A percentile compares a stretch with the other conserved stretches of the same genome.
Conservation (phyloP, 2,329 filamentous ascomycete genomes). For the Cladobotryum protrusum region DNA sequence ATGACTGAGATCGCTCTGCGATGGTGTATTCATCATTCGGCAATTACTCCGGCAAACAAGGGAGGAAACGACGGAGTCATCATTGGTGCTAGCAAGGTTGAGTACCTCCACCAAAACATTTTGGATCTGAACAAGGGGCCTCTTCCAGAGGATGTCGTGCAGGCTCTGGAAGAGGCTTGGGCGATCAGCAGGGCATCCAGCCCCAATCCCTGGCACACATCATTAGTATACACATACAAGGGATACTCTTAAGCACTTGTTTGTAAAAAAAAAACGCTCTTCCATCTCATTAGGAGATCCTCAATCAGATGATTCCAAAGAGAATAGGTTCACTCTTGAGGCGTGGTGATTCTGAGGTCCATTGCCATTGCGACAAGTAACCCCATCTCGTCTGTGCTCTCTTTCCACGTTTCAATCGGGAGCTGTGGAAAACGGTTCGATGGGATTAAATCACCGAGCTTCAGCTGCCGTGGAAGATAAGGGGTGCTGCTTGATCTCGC, state of each 20-base stretch:
- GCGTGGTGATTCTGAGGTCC: neutral
- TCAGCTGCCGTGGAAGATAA: too few relatives aligned
- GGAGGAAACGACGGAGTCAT: slow-evolving; percentile 42
- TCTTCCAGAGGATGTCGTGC: slow-evolving; percentile 63
- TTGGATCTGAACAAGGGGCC: slow-evolving; percentile 52
- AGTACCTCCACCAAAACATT: slow-evolving; percentile 46
- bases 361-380: slow-evolving; percentile 7
- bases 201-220: slow-evolving; percentile 3
- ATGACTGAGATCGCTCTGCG: slow-evolving; percentile 62
- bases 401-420: neutral
- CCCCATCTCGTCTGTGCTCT: slow-evolving; percentile 6
- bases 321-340: too few relatives aligned
- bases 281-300: neutral
- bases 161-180: slow-evolving; percentile 13
- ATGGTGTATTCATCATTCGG: slow-evolving; percentile 62
- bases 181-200: slow-evolving; percentile 2
- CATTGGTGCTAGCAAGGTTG: slow-evolving; percentile 42
- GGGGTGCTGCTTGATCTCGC: neutral
- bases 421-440: neutral
- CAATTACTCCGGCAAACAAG: slow-evolving; percentile 30
- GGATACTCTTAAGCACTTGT: slow-evolving; percentile 1
- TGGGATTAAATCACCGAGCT: neutral
- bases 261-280: too few relatives aligned
- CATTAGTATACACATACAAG: slow-evolving; percentile 5
- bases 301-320: too few relatives aligned